phyloP scores from a whole-genome alignment of 208 protist genomes.

The Endotrypanum monterogeii region DNA sequence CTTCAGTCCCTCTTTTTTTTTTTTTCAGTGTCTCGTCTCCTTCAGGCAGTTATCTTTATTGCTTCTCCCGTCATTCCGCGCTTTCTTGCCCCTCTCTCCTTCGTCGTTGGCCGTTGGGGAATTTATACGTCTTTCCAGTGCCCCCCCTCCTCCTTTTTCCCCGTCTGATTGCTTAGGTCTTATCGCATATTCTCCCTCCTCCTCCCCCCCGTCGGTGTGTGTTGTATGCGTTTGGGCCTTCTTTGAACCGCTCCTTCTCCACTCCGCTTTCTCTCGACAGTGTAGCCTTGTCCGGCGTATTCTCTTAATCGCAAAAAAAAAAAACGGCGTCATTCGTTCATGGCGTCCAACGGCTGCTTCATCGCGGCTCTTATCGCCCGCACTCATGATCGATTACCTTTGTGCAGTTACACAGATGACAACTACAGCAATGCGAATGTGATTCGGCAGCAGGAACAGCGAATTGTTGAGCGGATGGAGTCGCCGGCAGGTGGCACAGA shows the following conservation, averaged over 20 bases:
- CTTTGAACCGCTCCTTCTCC: not conserved
- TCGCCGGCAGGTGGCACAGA: constrained; percentile 59
- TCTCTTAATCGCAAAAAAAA: not conserved
- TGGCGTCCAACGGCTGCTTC: constrained; percentile 88
- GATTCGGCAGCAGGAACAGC: constrained; percentile 81
- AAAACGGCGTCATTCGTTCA: constrained; percentile 14
- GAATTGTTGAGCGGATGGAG: constrained; percentile 85
- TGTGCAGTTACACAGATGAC: constrained; percentile 87
- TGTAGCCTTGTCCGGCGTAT: not conserved
- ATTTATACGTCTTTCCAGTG: not conserved
- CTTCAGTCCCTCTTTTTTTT: no score
- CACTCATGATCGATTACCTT: constrained; percentile 77
- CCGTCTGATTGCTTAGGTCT: not conserved
- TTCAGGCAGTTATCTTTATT: no score
- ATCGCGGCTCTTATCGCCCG: constrained; percentile 87
- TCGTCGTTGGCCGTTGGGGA: not conserved
- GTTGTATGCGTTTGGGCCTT: no score
- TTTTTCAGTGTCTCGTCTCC: no score
- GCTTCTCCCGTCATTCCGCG: no score
- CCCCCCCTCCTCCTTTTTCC: not conserved
- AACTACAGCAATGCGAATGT: constrained; percentile 80
- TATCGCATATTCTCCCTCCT: not conserved
- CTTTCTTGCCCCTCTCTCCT: no score
- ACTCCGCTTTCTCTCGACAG: not conserved
- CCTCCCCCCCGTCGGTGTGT: no score